A percentile compares a stretch with the other conserved stretches of the same genome.
These are phyloP conservation scores for Petunia hybrid DNA, from an alignment of 305 asterid genomes.

Conservation along the genomic window DNA sequence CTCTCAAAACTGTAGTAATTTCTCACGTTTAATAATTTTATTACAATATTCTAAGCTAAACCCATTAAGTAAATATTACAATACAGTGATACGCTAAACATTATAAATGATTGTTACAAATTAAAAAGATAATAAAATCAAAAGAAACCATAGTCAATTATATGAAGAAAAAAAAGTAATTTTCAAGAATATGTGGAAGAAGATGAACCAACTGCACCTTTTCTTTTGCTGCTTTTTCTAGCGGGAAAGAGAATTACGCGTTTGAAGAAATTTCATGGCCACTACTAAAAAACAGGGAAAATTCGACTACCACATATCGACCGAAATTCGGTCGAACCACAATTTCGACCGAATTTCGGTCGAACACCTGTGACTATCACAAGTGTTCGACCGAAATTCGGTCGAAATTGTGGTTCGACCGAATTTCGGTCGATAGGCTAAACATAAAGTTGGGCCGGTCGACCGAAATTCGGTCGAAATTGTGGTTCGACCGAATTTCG, in stretches of 20 bases:
- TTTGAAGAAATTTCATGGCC: background rate
- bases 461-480: no score
- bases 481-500: no score
- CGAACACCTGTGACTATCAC: no score
- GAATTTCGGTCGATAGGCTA: no score
- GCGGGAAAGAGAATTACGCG: background rate
- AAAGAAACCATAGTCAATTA: background rate
- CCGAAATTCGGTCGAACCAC: no score
- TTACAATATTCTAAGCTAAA: background rate
- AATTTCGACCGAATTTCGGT: no score
- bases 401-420: no score
- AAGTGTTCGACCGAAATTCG: no score
- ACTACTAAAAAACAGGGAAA: no score
- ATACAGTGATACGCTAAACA: background rate
- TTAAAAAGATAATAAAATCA: background rate
- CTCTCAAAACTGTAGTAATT: background rate
- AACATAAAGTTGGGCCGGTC: no score
- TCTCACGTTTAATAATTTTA: background rate
- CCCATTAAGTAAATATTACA: background rate
- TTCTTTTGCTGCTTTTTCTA: background rate
- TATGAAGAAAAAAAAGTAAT: background rate
- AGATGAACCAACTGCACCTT: background rate
- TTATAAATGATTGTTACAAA: background rate
- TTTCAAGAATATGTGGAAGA: background rate
- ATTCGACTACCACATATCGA: no score